phyloP scores from a whole-genome alignment of 208 protist genomes.

The Tritrichomonas musculus region DNA sequence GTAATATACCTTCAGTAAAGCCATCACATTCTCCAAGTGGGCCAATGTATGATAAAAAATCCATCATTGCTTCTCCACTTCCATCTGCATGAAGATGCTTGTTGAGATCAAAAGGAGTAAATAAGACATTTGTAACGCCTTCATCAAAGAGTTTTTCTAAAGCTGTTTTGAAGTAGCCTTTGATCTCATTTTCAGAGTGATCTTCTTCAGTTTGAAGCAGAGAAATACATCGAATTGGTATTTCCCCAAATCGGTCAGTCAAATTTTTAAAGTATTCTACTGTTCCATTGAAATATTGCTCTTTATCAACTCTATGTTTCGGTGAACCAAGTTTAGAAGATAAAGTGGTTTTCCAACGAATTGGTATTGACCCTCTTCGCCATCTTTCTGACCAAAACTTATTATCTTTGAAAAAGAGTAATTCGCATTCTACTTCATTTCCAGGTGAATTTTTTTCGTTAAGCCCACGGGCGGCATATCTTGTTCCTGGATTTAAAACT shows the following conservation, averaged over 20 bases:
- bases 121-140: not conserved
- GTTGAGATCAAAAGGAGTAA: constrained; percentile 7
- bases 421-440: constrained; percentile 23
- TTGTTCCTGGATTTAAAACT: not conserved
- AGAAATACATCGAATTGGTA: not conserved
- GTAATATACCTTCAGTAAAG: not conserved
- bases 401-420: not conserved
- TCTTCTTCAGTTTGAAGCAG: not conserved
- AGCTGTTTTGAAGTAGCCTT: not conserved
- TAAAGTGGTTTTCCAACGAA: not conserved
- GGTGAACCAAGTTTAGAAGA: not conserved
- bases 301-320: not conserved
- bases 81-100: not conserved
- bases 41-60: not conserved
- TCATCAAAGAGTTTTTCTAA: not conserved
- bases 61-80: not conserved
- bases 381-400: not conserved
- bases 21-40: not conserved
- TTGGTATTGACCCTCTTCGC: constrained; percentile 17
- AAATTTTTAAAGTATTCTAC: not conserved
- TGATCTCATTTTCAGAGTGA: not conserved
- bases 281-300: not conserved
- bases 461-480: not conserved
- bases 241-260: not conserved
- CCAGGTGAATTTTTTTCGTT: not conserved